Evolutionary conservation across 306 rosid species (phyloP), one percentile per base, ranked within the genome.

Genomic region (Carpinus viminea): DNA sequence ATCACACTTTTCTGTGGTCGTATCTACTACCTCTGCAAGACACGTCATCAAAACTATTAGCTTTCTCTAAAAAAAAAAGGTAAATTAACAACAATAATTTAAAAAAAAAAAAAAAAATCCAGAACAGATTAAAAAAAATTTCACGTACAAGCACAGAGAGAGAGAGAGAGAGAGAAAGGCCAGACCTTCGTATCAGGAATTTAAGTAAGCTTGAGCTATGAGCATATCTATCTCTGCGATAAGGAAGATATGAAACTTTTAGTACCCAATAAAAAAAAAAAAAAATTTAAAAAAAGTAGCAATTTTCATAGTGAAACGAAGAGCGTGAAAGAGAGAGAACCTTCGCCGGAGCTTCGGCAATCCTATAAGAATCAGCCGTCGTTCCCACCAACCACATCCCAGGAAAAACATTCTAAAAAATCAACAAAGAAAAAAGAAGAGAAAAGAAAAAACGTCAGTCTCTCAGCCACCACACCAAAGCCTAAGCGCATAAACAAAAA

Each of bases 371-470:
- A 60, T 95, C 98, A 0, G 94, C 96, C 16, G 91, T 85, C 24
- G 81, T 57, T 70, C 99, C 99, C 55, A 89, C 97, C 81, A 95
- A 62, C 99, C 99, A 95, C 64, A 93, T 85, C 20, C 97, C 99
- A 18, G 98, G 99, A 80, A 93, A 95, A 79, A 82, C 86, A 62
- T 41, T 36, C 99, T 95, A 90, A 50, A 82, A 88, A 68, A 64
- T 41, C 45, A 48, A 48, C 52, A 48, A 48, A 9, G 52, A 48
- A 47, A 12, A 47, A 47, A 10, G 41, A 34, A 69, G 16, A 18
- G 64, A 17, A 7, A 54, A 76, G 64, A 51, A 17, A 70, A 10
- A 72, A 31, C 8, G 8, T 4, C 20, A 28, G 73, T 72, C 56
- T 47, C 78, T 68, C 72, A 56, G 64, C 34, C 12, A 18, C n/a